These are phyloP conservation scores for Fistulifera pelliculosa DNA, from an alignment of 108 stramenopile species.

Conservation along the genomic window DNA sequence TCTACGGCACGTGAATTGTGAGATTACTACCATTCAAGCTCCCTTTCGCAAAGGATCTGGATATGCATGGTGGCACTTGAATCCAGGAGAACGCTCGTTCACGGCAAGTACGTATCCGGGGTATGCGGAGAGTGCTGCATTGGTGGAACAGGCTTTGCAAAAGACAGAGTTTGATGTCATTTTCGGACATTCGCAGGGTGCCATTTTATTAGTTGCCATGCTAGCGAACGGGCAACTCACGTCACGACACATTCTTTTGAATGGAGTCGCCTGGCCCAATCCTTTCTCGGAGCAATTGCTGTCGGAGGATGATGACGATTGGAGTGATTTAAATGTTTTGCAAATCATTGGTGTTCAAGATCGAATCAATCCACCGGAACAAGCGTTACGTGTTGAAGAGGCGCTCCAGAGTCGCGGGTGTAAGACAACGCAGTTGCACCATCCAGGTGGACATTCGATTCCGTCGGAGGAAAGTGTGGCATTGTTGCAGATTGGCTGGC, in stretches of 20 bases:
- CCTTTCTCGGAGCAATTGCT: constrained; percentile 39
- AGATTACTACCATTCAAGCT: constrained; percentile 20
- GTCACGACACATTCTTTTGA: constrained; percentile 52
- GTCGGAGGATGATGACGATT: constrained; percentile 5
- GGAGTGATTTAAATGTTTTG: constrained; percentile 11
- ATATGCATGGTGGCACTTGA: constrained; percentile 77
- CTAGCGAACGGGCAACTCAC: constrained; percentile 31
- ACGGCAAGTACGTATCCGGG: constrained; percentile 60
- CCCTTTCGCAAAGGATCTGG: constrained; percentile 36
- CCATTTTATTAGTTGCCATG: constrained; percentile 58
- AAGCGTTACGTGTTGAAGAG: constrained; percentile 43
- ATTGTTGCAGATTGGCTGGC: constrained; percentile 3
- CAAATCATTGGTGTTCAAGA: constrained; percentile 60
- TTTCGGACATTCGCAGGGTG: constrained; percentile 76
- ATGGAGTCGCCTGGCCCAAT: constrained; percentile 74
- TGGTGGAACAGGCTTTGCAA: constrained; percentile 27
- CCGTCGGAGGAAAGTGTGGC: constrained; percentile 22
- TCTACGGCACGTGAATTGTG: background rate
- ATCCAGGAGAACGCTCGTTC: constrained; percentile 63
- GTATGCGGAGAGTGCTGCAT: constrained; percentile 41
- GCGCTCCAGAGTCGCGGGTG: constrained; percentile 26
- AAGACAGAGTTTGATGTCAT: constrained; percentile 48
- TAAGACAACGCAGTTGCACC: constrained; percentile 37
- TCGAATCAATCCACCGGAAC: constrained; percentile 56
- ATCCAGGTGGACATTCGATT: constrained; percentile 63